phyloP scores from a whole-genome alignment of 139 green algal species.

The Closterium sp. region DNA sequence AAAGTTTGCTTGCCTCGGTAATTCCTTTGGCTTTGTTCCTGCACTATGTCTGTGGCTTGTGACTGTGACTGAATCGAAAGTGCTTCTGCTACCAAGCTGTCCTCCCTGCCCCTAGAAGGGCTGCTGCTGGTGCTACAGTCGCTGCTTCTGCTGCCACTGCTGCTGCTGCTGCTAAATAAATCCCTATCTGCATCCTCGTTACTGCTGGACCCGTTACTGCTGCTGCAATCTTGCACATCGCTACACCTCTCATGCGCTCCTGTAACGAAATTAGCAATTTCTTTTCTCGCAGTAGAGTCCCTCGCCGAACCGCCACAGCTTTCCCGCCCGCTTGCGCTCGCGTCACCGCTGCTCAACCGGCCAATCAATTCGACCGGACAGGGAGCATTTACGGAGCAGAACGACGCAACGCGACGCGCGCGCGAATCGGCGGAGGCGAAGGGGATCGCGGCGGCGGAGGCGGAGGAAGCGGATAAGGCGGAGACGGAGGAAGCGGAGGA shows the following conservation, averaged over 20 bases:
- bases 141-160: background rate
- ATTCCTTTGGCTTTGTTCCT: background rate
- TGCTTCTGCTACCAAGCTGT: background rate
- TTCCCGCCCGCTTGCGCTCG: too few relatives aligned
- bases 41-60: background rate
- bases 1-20: background rate
- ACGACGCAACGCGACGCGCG: background rate
- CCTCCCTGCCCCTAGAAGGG: too few relatives aligned
- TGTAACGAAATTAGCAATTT: background rate
- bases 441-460: background rate
- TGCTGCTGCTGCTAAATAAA: background rate
- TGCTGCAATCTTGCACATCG: background rate
- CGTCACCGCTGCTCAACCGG: background rate
- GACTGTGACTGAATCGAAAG: background rate
- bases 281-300: background rate
- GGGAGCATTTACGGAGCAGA: background rate
- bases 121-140: background rate
- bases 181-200: background rate
- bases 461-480: background rate
- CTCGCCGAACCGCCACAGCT: too few relatives aligned
- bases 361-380: background rate
- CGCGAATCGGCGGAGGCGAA: background rate
- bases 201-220: background rate
- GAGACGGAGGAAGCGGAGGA: too few relatives aligned
- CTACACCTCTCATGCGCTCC: background rate